Conservation (phyloP, 805 yeast species). For the Wickerhamiella sergipiensis region DNA sequence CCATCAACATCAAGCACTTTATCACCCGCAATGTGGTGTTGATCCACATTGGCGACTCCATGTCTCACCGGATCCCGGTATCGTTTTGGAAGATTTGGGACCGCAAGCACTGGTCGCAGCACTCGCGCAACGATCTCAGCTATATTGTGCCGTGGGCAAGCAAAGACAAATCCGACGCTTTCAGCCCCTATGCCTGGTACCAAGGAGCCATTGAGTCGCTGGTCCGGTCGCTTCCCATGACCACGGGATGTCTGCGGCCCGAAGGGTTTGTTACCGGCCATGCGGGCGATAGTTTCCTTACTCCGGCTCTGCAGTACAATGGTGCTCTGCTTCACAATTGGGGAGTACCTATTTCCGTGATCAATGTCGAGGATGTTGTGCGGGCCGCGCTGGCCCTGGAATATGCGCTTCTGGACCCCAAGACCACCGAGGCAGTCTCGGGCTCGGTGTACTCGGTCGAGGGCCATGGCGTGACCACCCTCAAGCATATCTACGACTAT, state of each 20-base stretch:
- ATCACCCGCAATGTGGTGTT: constrained; percentile 3
- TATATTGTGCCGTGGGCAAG: constrained; percentile 2
- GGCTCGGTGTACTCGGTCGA: constrained; percentile 13
- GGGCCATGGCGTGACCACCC: constrained; percentile 15
- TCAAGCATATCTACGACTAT: constrained; percentile 14
- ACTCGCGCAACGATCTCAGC: constrained; percentile 5
- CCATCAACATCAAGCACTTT: constrained; percentile 9
- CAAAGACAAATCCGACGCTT: constrained; percentile 9
- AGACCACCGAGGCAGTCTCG: constrained; percentile 6
- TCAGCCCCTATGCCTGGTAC: constrained; percentile 20
- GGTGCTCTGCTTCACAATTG: constrained; percentile 16
- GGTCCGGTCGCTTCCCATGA: constrained; percentile 1
- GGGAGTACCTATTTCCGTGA: constrained; percentile 16
- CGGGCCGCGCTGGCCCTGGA: constrained; percentile 32
- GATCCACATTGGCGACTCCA: constrained; percentile 16
- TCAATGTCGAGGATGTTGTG: constrained; percentile 26
- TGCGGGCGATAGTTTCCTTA: constrained; percentile 17
- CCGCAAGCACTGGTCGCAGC: constrained; percentile 5
- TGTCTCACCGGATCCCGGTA: constrained; percentile 15
- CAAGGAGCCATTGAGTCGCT: constrained; percentile 17
- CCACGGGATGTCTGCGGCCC: constrained; percentile 13
- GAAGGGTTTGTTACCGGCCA: constrained; percentile 21
- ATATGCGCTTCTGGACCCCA: constrained; percentile 16
- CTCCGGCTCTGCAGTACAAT: constrained; percentile 13
- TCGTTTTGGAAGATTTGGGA: constrained; percentile 10